A percentile compares a stretch with the other conserved stretches of the same genome.
Evolutionary conservation across 352 stramenopile genomes (phyloP).

Genomic region (Phytopythium litorale): DNA sequence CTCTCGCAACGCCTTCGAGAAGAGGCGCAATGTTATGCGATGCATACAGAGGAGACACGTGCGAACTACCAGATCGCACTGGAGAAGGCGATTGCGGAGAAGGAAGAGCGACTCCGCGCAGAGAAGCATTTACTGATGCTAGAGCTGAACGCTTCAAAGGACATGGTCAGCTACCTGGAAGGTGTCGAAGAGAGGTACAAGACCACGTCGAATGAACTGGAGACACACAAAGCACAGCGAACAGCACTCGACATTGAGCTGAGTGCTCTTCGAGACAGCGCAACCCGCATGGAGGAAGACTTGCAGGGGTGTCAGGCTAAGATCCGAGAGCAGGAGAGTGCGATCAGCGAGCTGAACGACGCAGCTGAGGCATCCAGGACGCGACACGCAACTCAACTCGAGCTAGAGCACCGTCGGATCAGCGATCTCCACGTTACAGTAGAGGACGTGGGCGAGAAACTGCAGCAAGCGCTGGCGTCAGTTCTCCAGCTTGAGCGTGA

Average conservation of each 20-base stretch:
- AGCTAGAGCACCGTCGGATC: slow-evolving; percentile 4
- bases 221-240: slow-evolving; percentile 10
- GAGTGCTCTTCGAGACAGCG: slow-evolving; percentile 6
- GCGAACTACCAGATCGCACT: slow-evolving; percentile 25
- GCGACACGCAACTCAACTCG: not conserved
- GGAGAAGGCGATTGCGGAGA: slow-evolving; percentile 30
- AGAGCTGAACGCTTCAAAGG: slow-evolving; percentile 37
- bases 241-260: slow-evolving; percentile 13
- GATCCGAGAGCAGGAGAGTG: not conserved
- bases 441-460: slow-evolving; percentile 13
- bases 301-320: slow-evolving; percentile 6
- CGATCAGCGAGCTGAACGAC: not conserved
- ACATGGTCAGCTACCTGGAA: slow-evolving; percentile 37
- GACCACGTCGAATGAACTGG: slow-evolving; percentile 11
- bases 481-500: not conserved
- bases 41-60: slow-evolving; percentile 47
- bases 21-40: slow-evolving; percentile 26
- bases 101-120: slow-evolving; percentile 35
- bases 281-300: slow-evolving; percentile 13
- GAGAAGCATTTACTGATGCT: slow-evolving; percentile 45
- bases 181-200: slow-evolving; percentile 27
- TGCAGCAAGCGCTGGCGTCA: not conserved
- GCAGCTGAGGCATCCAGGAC: not conserved
- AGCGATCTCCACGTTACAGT: slow-evolving; percentile 11
- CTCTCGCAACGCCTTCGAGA: slow-evolving; percentile 28